phyloP scores from a whole-genome alignment of 2,329 filamentous ascomycete genomes.

The Graphiopsis chlorocephala region DNA sequence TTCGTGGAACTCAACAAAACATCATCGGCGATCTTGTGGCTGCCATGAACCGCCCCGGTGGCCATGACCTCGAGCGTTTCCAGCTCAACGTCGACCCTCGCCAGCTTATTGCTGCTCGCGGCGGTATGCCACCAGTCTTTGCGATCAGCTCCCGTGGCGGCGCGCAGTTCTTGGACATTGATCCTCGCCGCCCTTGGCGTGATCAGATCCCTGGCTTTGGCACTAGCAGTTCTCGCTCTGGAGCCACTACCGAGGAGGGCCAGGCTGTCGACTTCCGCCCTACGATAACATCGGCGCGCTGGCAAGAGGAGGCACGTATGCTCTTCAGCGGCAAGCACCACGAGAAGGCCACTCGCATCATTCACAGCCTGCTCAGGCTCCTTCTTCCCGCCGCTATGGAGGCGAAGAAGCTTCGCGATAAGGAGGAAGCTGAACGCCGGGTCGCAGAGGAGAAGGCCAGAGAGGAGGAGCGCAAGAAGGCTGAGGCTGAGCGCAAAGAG shows the following conservation, averaged over 20 bases:
- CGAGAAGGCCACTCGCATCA: conserved; percentile 68
- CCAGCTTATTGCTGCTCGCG: background rate
- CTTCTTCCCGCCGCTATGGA: conserved; percentile 84
- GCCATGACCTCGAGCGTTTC: conserved; percentile 1
- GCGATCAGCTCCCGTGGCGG: conserved; percentile 8
- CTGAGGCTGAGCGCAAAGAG: conserved; percentile 59
- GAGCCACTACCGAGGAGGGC: conserved; percentile 58
- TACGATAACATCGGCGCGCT: conserved; percentile 70
- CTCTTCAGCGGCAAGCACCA: conserved; percentile 68
- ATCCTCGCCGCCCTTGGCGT: conserved; percentile 25
- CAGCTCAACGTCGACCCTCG: conserved; percentile 10
- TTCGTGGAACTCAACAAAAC: conserved; percentile 7
- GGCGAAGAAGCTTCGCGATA: conserved; percentile 69
- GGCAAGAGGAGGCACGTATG: conserved; percentile 86
- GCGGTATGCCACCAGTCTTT: conserved; percentile 10
- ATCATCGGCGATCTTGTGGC: conserved; percentile 15
- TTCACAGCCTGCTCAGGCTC: conserved; percentile 66
- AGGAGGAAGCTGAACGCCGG: conserved; percentile 63
- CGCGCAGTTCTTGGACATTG: conserved; percentile 27
- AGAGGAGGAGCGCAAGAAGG: conserved; percentile 62
- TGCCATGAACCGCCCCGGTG: conserved; percentile 11
- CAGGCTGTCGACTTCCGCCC: conserved; percentile 74
- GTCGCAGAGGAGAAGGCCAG: conserved; percentile 61
- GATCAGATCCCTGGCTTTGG: conserved; percentile 47
- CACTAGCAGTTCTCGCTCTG: conserved; percentile 39